Percentiles rank a stretch among this genome's conserved stretches.
Conservation (phyloP, 1,284 basidiomycete species). For the Abortiporus biennis region DNA sequence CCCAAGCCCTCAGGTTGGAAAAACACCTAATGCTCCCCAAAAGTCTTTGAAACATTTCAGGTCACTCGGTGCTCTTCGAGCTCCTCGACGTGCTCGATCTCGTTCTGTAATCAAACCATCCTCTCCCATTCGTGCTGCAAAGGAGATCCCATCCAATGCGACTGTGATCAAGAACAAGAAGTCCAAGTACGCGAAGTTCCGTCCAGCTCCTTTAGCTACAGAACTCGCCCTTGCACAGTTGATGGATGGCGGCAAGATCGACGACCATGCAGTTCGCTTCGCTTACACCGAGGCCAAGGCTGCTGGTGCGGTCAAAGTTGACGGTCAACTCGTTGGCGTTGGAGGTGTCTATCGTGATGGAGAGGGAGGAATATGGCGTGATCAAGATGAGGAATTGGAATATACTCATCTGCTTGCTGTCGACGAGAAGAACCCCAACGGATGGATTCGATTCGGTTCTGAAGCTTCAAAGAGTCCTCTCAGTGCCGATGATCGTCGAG, state of each 20-base stretch:
- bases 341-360: conserved; percentile 52
- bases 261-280: conserved; percentile 44
- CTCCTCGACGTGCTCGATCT: conserved; percentile 17
- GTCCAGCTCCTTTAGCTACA: conserved; percentile 48
- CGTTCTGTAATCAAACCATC: conserved; percentile 10
- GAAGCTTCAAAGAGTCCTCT: conserved; percentile 10
- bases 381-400: conserved; percentile 65
- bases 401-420: conserved; percentile 49
- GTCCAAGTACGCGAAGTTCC: conserved; percentile 33
- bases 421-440: conserved; percentile 12
- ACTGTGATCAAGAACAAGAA: conserved; percentile 31
- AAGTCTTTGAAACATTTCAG: conserved; percentile 23
- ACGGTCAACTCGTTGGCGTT: conserved; percentile 31
- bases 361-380: conserved; percentile 60
- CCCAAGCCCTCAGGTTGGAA: conserved; percentile 7
- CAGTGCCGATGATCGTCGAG: conserved; percentile 32
- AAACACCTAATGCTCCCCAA: conserved; percentile 6
- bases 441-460: conserved; percentile 11
- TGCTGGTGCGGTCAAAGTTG: conserved; percentile 20
- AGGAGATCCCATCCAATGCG: conserved; percentile 3
- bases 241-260: conserved; percentile 52
- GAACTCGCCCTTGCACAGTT: conserved; percentile 66
- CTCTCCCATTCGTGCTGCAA: conserved; percentile 7
- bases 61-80: conserved; percentile 21
- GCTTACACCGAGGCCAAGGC: conserved; percentile 48